Percentiles rank a stretch among this genome's conserved stretches.
Conservation (phyloP, 306 rosid genomes). For the Cicer pinnatifidum region DNA sequence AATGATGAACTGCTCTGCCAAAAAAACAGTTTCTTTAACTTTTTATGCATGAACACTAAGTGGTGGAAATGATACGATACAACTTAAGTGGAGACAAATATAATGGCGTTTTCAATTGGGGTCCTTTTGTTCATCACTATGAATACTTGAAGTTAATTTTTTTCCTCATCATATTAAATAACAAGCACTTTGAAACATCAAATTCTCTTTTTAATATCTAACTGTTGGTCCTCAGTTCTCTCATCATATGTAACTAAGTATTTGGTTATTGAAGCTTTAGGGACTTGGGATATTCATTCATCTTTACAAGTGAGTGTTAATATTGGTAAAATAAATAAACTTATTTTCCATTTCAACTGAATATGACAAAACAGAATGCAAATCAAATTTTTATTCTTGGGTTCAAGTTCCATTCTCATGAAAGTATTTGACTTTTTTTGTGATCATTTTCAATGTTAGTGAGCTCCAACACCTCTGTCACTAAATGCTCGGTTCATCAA, state of each 20-base stretch:
- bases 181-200: slow-evolving; percentile 41
- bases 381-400: slow-evolving; percentile 9
- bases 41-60: slow-evolving; percentile 59
- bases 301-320: slow-evolving; percentile 50
- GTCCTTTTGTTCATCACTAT: slow-evolving; percentile 44
- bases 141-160: slow-evolving; percentile 44
- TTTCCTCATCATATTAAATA: slow-evolving; percentile 45
- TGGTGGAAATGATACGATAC: slow-evolving; percentile 67
- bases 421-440: slow-evolving; percentile 21
- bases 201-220: slow-evolving; percentile 55
- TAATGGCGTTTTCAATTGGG: slow-evolving; percentile 57
- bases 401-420: slow-evolving; percentile 34
- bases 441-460: slow-evolving; percentile 53
- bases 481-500: slow-evolving; percentile 61
- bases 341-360: slow-evolving; percentile 23
- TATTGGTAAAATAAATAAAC: not conserved
- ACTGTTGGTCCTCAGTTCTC: slow-evolving; percentile 42
- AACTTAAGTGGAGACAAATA: slow-evolving; percentile 56
- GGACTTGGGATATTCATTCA: not conserved
- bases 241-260: slow-evolving; percentile 38
- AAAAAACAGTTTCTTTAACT: slow-evolving; percentile 47
- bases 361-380: slow-evolving; percentile 19
- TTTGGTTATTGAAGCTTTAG: slow-evolving; percentile 38
- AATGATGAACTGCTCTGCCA: slow-evolving; percentile 85
- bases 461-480: slow-evolving; percentile 52